Evolutionary conservation across 106 monocot genomes (phyloP), one percentile per base, ranked within the genome.

Genomic region (Phalaenopsis aphrodite): DNA sequence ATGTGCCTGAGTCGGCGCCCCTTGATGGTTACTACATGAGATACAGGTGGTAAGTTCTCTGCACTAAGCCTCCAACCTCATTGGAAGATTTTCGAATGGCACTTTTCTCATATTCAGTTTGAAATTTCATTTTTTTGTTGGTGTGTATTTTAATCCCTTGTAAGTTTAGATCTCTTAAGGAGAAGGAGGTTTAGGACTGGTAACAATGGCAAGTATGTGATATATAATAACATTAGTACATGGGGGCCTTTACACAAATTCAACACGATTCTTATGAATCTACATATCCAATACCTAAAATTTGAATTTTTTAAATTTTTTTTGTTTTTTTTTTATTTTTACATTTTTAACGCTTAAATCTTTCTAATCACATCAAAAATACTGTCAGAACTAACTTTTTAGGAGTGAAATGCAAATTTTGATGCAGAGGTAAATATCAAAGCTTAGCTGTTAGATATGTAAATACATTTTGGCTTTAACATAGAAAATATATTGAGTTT

Each of bases 21-120:
- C 36, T 88, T 17, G 82, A 85, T 72, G 91, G 91, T 3, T 82
- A 81, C 84, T 88, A 73, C 84, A 82, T 91, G 75, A 84, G 90
- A 61, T 91, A 88, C 78, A 79, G 86, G 49, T 91, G 90, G 90
- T 86, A 56, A 78, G 90, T 78, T 64, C 37, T 78, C 48, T 8
- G 24, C 47, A 39, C 55, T 38, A 17, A 37, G 12, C 48, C 56
- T 76, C 52, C 52, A 76, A 49, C 30, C 43, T 74, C 42, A 16
- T 18, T 69, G 1, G 19, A 19, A 11, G 39, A 8, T n/a, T 74
- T 74, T 43, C 19, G 15, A 69, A 39, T 69, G 36, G 38, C 39
- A 6, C 8, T 30, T 69, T 69, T 69, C 9, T 69, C 39, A 37
- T 15, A 15, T 41, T 69, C 69, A 19, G 11, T 69, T 69, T 69